Evolutionary conservation across 257 asterid genomes (phyloP), one percentile per base, ranked within the genome.

Genomic region (Galeopsis tetrahit): DNA sequence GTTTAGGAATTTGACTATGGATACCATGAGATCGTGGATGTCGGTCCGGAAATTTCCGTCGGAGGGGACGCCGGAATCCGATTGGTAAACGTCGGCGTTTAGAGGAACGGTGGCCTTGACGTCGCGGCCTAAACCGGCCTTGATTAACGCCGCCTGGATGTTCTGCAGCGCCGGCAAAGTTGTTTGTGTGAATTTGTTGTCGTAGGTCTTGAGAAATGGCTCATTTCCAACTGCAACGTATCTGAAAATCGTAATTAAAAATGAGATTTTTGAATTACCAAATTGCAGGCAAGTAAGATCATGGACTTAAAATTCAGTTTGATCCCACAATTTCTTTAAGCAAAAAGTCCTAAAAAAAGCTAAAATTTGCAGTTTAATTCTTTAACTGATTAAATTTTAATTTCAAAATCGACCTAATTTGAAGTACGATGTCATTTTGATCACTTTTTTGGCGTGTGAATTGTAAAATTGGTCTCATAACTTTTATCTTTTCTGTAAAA

Each of bases 141-240:
- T 89, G 66, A 89, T 80, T 61, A 92, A 78, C 66, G 97, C 96
- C n/a, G 93, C 89, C 57, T 89, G 96, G 72, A 89, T 56, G 79
- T 92, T 92, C 71, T 80, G 86, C 33, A 92, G 86, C 35, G 96
- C 97, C 4, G 97, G 97, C 33, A 68, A 75, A 8, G 97, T 88
- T 58, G 68, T 75, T 42, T 77, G 73, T 0, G 95, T 89, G 80
- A 83, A 92, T 68, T 65, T 84, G 78, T 86, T 70, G 65, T 85
- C 75, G 81, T 88, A 92, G 14, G 96, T 77, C 13, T 73, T 74
- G 67, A 89, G 83, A 67, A 92, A 89, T 14, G 98, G 96, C 60
- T 92, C 96, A 17, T 92, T 89, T 33, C 98, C 98, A 11, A 92
- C 98, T 0, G 98, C 96, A 11, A 92, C 96, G 0, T 85, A 84